Evolutionary conservation across 2,329 filamentous ascomycete genomes (phyloP).

Genomic region (Fusarium euwallaceae): DNA sequence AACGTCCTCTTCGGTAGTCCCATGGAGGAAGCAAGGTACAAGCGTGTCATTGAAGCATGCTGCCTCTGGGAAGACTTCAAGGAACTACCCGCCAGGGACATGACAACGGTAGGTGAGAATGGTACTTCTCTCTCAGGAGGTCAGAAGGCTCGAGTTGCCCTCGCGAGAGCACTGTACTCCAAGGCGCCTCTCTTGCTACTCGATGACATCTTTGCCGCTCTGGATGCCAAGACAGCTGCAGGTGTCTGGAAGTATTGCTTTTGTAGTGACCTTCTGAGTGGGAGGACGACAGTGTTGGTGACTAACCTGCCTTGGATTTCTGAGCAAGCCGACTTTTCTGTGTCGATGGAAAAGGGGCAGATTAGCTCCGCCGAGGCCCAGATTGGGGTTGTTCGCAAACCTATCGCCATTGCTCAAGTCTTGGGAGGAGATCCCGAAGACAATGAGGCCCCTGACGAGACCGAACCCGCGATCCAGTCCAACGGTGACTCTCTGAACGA

Average conservation of each 20-base stretch:
- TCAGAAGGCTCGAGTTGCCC: slow-evolving; percentile 68
- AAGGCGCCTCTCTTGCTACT: slow-evolving; percentile 67
- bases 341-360: slow-evolving; percentile 61
- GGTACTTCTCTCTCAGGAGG: slow-evolving; percentile 69
- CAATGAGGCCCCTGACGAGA: slow-evolving; percentile 41
- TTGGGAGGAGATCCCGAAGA: slow-evolving; percentile 54
- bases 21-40: slow-evolving; percentile 67
- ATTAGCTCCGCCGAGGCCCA: slow-evolving; percentile 59
- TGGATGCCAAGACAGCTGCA: slow-evolving; percentile 70
- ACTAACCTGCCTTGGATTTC: slow-evolving; percentile 69
- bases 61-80: slow-evolving; percentile 64
- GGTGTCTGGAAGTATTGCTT: slow-evolving; percentile 70
- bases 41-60: slow-evolving; percentile 68
- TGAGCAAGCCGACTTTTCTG: slow-evolving; percentile 62
- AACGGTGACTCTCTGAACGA: slow-evolving; percentile 49
- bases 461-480: slow-evolving; percentile 47
- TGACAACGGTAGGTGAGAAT: slow-evolving; percentile 67
- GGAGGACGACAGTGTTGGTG: slow-evolving; percentile 68
- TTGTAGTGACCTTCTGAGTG: slow-evolving; percentile 66
- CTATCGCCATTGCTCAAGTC: slow-evolving; percentile 58
- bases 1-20: slow-evolving; percentile 68
- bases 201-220: slow-evolving; percentile 71
- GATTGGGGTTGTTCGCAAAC: slow-evolving; percentile 59
- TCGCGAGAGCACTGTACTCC: slow-evolving; percentile 70
- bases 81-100: slow-evolving; percentile 64